Base-by-base conservation (phyloP, 352 stramenopile species). In the Phytophthora lateralis region DNA sequence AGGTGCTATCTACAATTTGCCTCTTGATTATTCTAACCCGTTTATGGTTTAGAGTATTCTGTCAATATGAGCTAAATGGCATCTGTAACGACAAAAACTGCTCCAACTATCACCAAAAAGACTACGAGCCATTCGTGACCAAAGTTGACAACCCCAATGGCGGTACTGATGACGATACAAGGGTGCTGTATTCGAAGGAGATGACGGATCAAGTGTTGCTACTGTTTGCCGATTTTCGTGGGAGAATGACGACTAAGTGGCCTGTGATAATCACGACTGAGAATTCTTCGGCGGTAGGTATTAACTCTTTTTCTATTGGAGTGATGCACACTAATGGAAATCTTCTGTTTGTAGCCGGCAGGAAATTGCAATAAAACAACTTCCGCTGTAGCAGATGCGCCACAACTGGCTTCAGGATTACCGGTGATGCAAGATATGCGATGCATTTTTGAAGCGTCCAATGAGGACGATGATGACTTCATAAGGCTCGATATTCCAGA, bases 11-110 rank as follows among this genome's bases (percentile, higher is more conserved):
- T 55, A 29, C 11, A 26, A 14, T 42, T 52, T 50, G 6, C 2
- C 43, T 37, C 21, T n/a, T 44, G n/a, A 21, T 9, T 5, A 44
- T 44, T 67, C 11, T 60, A 60, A 71, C 39, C 15, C 37, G 17
- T 50, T 18, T 21, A 38, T 44, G 24, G 30, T 52, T 10, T 49
- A 93, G 85, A 59, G 70, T 87, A 21, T 42, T 91, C 32, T 93
- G 85, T 56, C 73, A 85, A 24, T 93, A 80, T 53, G 85, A 93
- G 26, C 60, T 91, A 32, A 88, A 84, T 39, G 85, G 85, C 6
- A 75, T 87, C 27, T 93, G 85, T 66, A 91, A 91, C 29, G 85
- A 93, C 38, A 64, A 75, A 3, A 89, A 82, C 39, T 93, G 85
- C 42, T 64, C 65, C 0, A 86, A 83, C 21, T 80, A 88, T 56